These are phyloP conservation scores for Cryphonectria radicalis DNA, from an alignment of 2,329 filamentous ascomycete genomes.

Conservation along the genomic window DNA sequence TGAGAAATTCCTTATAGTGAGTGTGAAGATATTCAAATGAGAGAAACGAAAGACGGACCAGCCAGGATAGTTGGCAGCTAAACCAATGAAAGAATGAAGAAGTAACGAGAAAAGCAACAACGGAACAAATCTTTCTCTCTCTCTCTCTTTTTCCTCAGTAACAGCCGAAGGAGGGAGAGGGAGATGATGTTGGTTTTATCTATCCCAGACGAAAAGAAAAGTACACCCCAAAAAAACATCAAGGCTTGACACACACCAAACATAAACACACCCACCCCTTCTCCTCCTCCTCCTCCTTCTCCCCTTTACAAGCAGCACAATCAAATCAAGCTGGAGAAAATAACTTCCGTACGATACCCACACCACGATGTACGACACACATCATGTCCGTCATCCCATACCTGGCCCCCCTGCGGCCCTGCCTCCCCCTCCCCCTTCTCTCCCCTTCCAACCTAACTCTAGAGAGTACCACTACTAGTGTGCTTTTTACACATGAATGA, in stretches of 20 bases:
- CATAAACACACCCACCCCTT: neutral
- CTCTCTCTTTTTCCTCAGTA: neutral
- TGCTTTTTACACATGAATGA: too few species aligned
- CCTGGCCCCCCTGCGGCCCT: neutral
- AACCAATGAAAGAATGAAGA: neutral
- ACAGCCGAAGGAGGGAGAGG: neutral
- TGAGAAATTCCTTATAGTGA: neutral
- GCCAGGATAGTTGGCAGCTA: neutral
- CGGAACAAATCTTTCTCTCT: too few species aligned
- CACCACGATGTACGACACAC: neutral
- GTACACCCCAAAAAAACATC: neutral
- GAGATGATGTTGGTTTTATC: neutral
- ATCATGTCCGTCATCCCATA: neutral
- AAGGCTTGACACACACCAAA: neutral
- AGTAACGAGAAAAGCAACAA: neutral
- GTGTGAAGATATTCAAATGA: neutral
- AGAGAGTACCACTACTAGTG: too few species aligned
- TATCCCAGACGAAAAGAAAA: neutral
- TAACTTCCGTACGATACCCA: neutral
- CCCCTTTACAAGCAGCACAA: too few species aligned
- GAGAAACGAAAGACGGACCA: conserved; percentile 15
- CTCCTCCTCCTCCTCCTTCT: too few species aligned
- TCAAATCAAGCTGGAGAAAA: neutral
- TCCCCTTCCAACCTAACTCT: too few species aligned
- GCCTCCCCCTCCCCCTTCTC: too few species aligned